phyloP scores from a whole-genome alignment of 345 rosid species.

The Combretum micranthum region DNA sequence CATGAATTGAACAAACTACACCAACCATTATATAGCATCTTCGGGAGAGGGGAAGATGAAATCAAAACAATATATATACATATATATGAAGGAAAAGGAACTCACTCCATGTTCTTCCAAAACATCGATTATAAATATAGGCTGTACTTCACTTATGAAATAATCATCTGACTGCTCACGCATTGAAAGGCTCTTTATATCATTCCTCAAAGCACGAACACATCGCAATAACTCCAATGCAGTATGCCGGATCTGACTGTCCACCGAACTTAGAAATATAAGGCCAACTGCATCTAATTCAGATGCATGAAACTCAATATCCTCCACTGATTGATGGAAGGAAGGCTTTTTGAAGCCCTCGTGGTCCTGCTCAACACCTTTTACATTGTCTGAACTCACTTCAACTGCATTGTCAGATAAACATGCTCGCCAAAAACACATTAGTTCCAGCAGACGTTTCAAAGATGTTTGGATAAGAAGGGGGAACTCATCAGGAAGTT shows the following conservation, averaged over 20 bases:
- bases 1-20: neutral
- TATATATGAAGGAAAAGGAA: neutral
- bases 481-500: conserved; percentile 96
- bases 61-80: neutral
- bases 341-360: conserved; percentile 67
- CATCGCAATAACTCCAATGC: conserved; percentile 93
- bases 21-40: neutral
- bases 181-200: conserved; percentile 54
- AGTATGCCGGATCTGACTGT: conserved; percentile 95
- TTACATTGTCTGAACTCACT: conserved; percentile 36
- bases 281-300: conserved; percentile 98
- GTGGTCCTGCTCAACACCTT: conserved; percentile 36
- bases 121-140: conserved; percentile 88
- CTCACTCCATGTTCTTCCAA: conserved; percentile 97
- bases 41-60: neutral
- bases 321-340: conserved; percentile 61
- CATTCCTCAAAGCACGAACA: conserved; percentile 92
- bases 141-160: conserved; percentile 71
- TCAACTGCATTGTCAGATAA: conserved; percentile 63
- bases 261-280: conserved; percentile 87
- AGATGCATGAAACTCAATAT: conserved; percentile 76
- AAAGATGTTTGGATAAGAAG: conserved; percentile 95
- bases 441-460: conserved; percentile 88
- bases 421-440: conserved; percentile 99
- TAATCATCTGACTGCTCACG: conserved; percentile 53